Conservation (phyloP, 345 rosid genomes). For the Syzygium aromaticum region DNA sequence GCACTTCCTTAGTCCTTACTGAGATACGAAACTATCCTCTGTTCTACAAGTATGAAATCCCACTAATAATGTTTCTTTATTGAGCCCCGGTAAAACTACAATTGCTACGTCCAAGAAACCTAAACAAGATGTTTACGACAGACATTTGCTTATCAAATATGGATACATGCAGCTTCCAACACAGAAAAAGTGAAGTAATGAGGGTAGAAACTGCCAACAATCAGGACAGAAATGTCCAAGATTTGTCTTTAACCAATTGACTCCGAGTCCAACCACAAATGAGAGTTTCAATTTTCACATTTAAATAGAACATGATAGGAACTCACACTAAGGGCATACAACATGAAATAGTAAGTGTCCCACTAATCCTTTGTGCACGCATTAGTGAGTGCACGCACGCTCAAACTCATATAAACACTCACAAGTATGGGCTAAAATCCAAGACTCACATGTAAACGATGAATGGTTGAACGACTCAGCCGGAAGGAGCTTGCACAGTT, state of each 20-base stretch:
- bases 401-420: background rate
- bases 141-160: background rate
- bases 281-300: background rate
- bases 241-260: background rate
- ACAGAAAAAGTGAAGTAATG: background rate
- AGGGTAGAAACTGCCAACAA: background rate
- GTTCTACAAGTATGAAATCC: background rate
- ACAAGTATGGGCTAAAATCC: background rate
- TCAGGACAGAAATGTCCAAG: background rate
- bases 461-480: background rate
- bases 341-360: background rate
- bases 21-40: background rate
- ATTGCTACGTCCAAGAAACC: background rate
- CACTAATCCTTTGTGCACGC: background rate
- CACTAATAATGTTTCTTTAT: background rate
- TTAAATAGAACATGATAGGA: background rate
- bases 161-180: background rate
- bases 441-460: background rate
- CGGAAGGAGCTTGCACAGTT: background rate
- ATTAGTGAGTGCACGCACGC: rapidly evolving
- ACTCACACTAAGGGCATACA: background rate
- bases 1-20: background rate
- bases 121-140: background rate
- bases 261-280: background rate
- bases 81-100: background rate